Base-by-base conservation (phyloP, 352 stramenopile species). In the Globisporangium apiculatum region DNA sequence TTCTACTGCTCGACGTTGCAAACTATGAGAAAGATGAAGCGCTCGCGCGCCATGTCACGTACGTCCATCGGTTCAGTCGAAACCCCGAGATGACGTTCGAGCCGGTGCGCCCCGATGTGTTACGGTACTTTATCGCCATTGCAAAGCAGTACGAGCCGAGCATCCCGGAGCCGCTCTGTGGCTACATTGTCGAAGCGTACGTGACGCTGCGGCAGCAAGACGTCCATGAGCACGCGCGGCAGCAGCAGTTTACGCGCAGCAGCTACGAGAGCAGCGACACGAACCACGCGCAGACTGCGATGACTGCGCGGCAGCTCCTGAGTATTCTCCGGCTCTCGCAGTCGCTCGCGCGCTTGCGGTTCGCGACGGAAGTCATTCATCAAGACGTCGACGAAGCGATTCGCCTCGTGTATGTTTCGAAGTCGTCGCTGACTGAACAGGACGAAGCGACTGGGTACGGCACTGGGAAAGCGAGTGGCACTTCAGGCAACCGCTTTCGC, bases 141-240 rank as follows among this genome's bases (percentile, higher is more conserved):
- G 85, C 85, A 40, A 93, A 93, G 68, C 85, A 95, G 60, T 95
- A 95, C 49, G 69, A 88, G 40, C 85, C 85, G 7, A 83, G 69
- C 36, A 93, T 95, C 51, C 97, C 97, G 0, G 76, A 91, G n/a
- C 79, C 98, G 37, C 83, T 99, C 14, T 94, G 94, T 55, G 87
- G 87, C 9, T 99, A 99, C 69, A 98, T 99, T 56, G 97, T 99
- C 17, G 96, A 99, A 67, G 96, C 96, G 5, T 99, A 99, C 75
- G 97, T 99, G 8, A 92, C 85, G 17, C 70, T 99, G 38, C 87
- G 97, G 3, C 87, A 97, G 60, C 89, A 99, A 66, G 95, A 98
- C 54, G 77, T 67, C 4, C 87, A 79, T 46, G 83, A 93, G 49
- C 73, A 93, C 41, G 80, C 88, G 10, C 79, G 84, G 6, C 78